Evolutionary conservation across 164 flowering plant species (phyloP).

Genomic region (Kalanchoe fedtschenkoi): DNA sequence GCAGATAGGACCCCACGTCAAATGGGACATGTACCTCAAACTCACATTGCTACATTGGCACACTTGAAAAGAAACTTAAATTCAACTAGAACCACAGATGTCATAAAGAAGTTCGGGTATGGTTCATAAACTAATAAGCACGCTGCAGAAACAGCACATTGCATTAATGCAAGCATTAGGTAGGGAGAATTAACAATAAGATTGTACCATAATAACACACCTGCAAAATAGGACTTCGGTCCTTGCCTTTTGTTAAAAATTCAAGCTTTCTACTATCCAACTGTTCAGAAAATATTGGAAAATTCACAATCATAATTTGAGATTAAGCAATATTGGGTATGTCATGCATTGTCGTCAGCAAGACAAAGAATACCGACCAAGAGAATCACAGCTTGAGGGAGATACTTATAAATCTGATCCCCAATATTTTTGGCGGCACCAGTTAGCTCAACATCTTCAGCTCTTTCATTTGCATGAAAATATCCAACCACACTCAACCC

Average conservation of each 20-base stretch:
- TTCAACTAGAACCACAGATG: too few relatives aligned
- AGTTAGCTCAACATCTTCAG: constrained; percentile 61
- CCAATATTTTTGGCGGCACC: constrained; percentile 79
- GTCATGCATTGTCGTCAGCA: background rate
- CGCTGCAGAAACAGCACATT: too few relatives aligned
- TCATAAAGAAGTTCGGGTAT: too few relatives aligned
- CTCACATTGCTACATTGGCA: too few relatives aligned
- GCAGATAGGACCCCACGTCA: background rate
- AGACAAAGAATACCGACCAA: constrained; percentile 39
- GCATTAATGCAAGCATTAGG: background rate
- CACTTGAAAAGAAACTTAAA: too few relatives aligned
- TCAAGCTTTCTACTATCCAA: constrained; percentile 76
- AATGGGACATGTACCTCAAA: too few relatives aligned
- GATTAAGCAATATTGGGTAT: background rate
- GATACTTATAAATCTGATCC: constrained; percentile 70
- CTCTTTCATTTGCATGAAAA: constrained; percentile 90
- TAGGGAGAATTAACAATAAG: background rate
- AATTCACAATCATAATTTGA: background rate
- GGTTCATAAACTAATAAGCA: too few relatives aligned
- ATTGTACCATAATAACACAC: constrained; percentile 20
- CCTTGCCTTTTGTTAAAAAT: constrained; percentile 45
- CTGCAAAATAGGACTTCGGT: constrained; percentile 66
- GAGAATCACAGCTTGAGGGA: constrained; percentile 74
- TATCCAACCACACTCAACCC: constrained; percentile 81
- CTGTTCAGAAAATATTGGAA: constrained; percentile 23